Percentiles rank a stretch among this genome's conserved stretches.
phyloP scores from a whole-genome alignment of 2,329 filamentous ascomycete species.

The Cladosporium sp. region DNA sequence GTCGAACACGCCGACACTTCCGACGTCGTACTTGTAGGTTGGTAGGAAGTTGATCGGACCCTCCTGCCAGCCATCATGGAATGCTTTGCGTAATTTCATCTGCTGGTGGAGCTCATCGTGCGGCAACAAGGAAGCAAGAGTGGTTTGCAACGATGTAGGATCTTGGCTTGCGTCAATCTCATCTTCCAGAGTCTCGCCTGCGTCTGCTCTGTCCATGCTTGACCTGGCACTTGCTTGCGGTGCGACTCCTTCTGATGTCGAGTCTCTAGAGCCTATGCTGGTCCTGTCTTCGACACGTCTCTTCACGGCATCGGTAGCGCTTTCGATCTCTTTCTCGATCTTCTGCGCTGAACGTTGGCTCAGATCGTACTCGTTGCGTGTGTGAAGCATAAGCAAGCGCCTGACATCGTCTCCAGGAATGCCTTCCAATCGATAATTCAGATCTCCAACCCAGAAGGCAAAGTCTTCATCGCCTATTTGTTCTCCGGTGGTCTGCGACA shows the following conservation, averaged over 20 bases:
- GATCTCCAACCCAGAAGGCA: constrained; percentile 92
- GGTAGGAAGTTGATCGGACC: constrained; percentile 85
- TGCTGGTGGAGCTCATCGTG: constrained; percentile 83
- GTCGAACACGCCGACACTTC: constrained; percentile 90
- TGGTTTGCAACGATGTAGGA: constrained; percentile 84
- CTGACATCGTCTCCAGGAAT: constrained; percentile 90
- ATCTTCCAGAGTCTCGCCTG: constrained; percentile 29
- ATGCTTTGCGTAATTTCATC: constrained; percentile 74
- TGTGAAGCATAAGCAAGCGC: constrained; percentile 78
- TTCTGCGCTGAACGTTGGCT: constrained; percentile 39
- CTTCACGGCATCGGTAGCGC: constrained; percentile 32
- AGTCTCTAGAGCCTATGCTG: constrained; percentile 12
- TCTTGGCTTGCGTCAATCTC: constrained; percentile 62
- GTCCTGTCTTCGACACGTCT: constrained; percentile 23
- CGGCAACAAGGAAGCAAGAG: constrained; percentile 79
- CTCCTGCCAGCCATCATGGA: constrained; percentile 91
- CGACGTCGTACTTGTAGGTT: constrained; percentile 96
- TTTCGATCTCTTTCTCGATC: constrained; percentile 40
- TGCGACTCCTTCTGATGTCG: neutral
- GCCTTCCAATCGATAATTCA: constrained; percentile 90
- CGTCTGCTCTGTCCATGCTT: constrained; percentile 10
- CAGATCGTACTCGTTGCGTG: constrained; percentile 72
- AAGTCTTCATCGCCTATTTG: constrained; percentile 88
- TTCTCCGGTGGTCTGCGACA: constrained; percentile 60
- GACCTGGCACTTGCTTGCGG: neutral